A percentile compares a stretch with the other conserved stretches of the same genome.
Evolutionary conservation across 345 rosid species (phyloP).

Genomic region (Brassica cretica): DNA sequence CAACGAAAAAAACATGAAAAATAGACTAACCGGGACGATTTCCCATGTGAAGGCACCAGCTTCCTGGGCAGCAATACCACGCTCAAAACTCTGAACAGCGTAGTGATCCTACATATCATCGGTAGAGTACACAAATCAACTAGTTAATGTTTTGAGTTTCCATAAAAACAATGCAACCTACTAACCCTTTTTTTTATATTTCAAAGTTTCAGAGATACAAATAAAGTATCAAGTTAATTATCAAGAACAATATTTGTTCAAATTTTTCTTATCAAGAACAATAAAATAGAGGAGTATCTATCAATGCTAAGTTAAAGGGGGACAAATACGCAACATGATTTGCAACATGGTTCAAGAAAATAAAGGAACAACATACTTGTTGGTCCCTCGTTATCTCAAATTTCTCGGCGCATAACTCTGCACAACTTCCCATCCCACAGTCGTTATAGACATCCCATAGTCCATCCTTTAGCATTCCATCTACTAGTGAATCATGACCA

Average conservation of each 20-base stretch:
- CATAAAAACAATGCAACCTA: background rate
- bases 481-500: slow-evolving; percentile 91
- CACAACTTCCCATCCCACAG: slow-evolving; percentile 94
- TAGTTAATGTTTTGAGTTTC: background rate
- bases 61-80: slow-evolving; percentile 94
- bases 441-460: slow-evolving; percentile 95
- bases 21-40: slow-evolving; percentile 71
- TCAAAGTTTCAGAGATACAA: background rate
- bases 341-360: background rate
- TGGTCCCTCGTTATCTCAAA: slow-evolving; percentile 76
- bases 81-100: slow-evolving; percentile 91
- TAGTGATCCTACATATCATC: slow-evolving; percentile 65
- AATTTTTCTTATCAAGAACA: no score
- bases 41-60: slow-evolving; percentile 89
- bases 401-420: slow-evolving; percentile 87
- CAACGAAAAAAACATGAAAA: background rate
- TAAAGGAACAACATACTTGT: slow-evolving; percentile 49
- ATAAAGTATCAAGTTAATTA: background rate
- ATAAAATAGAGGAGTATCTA: no score
- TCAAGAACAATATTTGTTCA: background rate
- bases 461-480: slow-evolving; percentile 97
- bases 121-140: background rate
- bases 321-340: no score
- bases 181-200: background rate
- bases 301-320: background rate